Evolutionary conservation across 495 filamentous ascomycete genomes (phyloP), one percentile per base, ranked within the genome.

Genomic region (Cairneyella variabilis): DNA sequence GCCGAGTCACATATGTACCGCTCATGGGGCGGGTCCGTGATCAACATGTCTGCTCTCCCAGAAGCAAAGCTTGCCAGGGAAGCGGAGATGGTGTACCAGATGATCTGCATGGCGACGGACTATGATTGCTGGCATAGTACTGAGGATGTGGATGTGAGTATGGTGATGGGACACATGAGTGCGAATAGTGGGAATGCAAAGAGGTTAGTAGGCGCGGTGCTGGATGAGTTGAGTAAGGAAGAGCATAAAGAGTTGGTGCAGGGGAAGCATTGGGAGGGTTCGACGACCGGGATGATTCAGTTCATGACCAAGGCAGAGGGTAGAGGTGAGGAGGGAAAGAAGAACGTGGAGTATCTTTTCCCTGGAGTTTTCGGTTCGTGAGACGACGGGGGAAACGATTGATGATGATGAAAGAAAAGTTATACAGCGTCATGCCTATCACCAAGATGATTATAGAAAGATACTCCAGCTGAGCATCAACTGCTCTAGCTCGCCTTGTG

Each of bases 61-160:
- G 93, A 99, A 74, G 86, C 92, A 27, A 97, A 97, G 75, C 83
- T 99, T 11, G 93, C 93, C 23, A 79, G 88, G 27, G 93, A 99
- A 75, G 95, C 95, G 3, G 95, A 99, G 74, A 85, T 99, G 58
- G 87, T 86, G 14, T 97, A 96, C 65, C 89, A 92, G 73, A 92
- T 97, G 82, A 92, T 99, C 60, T 97, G 92, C 76, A 99, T 99
- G 95, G 85, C 87, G 23, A 99, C 93, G 20, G 93, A 99, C 71
- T 99, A 99, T 63, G 95, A 99, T 70, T 96, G 91, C 80, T 97
- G 93, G 93, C 87, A 88, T 65, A 72, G 69, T 26, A 75, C 75
- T 4, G 83, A 80, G 40, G 86, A 85, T 37, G 93, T 99, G 28
- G 91, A 88, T 54, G 93, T 99, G 7, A 89, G 89, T 65, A 96